Percentiles rank a stretch among this genome's conserved stretches.
Conservation (phyloP, 2,329 filamentous ascomycete species). For the Verticillium alfalfae region DNA sequence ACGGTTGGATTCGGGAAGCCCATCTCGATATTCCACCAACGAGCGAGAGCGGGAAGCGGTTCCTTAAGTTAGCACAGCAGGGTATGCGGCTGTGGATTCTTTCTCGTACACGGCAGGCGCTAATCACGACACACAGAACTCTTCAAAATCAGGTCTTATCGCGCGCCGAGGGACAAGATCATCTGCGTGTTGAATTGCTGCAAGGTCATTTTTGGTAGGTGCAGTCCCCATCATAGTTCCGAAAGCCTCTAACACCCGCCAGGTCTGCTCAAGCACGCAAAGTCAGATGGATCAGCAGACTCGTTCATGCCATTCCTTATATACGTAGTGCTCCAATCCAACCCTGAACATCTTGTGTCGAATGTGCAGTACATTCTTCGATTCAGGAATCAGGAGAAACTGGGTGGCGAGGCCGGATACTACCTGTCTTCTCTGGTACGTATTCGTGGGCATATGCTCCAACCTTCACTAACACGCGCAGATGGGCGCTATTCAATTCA, state of each 20-base stretch:
- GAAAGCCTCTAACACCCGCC: constrained; percentile 1
- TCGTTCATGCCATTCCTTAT: constrained; percentile 94
- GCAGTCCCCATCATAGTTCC: too few relatives aligned
- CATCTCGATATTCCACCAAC: constrained; percentile 88
- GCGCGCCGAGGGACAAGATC: constrained; percentile 96
- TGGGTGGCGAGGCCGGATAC: constrained; percentile 95
- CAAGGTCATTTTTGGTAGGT: constrained; percentile 93
- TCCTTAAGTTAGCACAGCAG: constrained; percentile 84
- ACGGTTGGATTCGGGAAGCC: constrained; percentile 88
- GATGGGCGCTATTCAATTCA: constrained; percentile 93
- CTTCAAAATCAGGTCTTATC: constrained; percentile 92
- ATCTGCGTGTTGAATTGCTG: constrained; percentile 98
- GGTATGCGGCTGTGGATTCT: constrained; percentile 35
- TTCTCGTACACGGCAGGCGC: constrained; percentile 9
- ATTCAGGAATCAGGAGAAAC: constrained; percentile 95
- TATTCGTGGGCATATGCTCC: neutral
- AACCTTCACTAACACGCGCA: constrained; percentile 23
- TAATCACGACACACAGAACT: constrained; percentile 57
- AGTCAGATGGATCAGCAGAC: constrained; percentile 91
- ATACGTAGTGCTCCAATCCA: constrained; percentile 90
- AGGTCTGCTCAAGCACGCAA: constrained; percentile 85
- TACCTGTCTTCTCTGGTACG: constrained; percentile 87
- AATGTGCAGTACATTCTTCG: constrained; percentile 98
- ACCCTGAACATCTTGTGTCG: constrained; percentile 90
- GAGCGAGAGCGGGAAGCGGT: constrained; percentile 80